Percentiles rank a stretch among this genome's conserved stretches.
Evolutionary conservation across 2,329 filamentous ascomycete genomes (phyloP).

Genomic region (Sarocladium oryzae): DNA sequence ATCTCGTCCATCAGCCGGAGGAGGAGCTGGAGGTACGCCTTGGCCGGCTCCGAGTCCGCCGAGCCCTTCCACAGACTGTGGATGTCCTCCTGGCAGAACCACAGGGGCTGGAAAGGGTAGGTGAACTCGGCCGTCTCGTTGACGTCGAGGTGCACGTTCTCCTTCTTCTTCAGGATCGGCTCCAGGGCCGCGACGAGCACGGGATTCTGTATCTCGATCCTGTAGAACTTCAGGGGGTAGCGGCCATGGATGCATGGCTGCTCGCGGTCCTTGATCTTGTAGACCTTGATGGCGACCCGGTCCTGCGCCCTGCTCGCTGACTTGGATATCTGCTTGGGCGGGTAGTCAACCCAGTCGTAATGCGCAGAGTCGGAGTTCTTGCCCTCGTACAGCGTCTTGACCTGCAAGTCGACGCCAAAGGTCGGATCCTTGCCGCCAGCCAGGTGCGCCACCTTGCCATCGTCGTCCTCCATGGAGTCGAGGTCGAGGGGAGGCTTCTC

Average conservation of each 20-base stretch:
- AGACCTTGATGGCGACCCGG: slow-evolving; percentile 37
- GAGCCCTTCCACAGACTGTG: slow-evolving; percentile 23
- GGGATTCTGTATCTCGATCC: slow-evolving; percentile 36
- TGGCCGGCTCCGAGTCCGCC: slow-evolving; percentile 21
- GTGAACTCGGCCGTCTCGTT: slow-evolving; percentile 29
- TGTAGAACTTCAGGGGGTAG: slow-evolving; percentile 32
- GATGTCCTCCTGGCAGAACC: slow-evolving; percentile 38
- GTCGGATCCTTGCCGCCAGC: slow-evolving; percentile 20
- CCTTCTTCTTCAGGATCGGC: slow-evolving; percentile 34
- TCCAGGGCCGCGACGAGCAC: slow-evolving; percentile 34
- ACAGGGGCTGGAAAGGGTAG: slow-evolving; percentile 35
- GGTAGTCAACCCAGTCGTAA: slow-evolving; percentile 34
- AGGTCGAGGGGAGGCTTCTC: slow-evolving; percentile 9
- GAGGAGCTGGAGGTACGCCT: slow-evolving; percentile 32
- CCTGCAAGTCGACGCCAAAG: slow-evolving; percentile 22
- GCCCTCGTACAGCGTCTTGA: slow-evolving; percentile 36
- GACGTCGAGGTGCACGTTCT: slow-evolving; percentile 31
- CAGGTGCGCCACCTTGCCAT: too few relatives aligned
- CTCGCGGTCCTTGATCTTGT: slow-evolving; percentile 36
- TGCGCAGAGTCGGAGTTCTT: slow-evolving; percentile 15
- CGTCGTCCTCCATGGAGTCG: slow-evolving; percentile 13
- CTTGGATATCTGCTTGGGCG: slow-evolving; percentile 36
- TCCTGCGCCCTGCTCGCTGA: slow-evolving; percentile 28
- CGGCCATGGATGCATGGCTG: slow-evolving; percentile 33
- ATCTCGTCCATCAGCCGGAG: slow-evolving; percentile 34